phyloP scores from a whole-genome alignment of 2,329 filamentous ascomycete genomes.

The Talaromyces islandicus region DNA sequence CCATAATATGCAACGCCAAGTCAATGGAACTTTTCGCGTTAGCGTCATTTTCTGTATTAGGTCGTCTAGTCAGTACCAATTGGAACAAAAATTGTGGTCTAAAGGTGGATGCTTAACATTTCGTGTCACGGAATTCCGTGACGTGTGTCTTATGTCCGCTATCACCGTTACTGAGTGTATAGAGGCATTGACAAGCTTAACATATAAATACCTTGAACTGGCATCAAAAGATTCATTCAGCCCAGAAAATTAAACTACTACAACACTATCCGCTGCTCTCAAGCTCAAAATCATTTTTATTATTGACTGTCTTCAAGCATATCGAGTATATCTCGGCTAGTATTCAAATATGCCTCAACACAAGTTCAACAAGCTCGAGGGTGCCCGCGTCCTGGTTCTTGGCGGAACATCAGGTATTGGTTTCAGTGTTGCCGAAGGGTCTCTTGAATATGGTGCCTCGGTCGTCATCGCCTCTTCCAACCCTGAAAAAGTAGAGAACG shows the following conservation, averaged over 20 bases:
- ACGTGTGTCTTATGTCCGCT: background rate
- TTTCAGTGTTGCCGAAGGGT: constrained; percentile 46
- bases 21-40: background rate
- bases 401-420: constrained; percentile 51
- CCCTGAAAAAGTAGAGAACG: constrained; percentile 30
- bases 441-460: constrained; percentile 43
- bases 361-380: constrained; percentile 37
- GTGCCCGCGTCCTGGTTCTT: constrained; percentile 44
- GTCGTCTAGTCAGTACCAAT: background rate
- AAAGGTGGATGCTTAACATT: background rate
- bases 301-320: background rate
- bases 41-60: background rate
- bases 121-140: background rate
- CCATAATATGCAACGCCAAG: background rate
- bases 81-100: background rate
- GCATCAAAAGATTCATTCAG: background rate
- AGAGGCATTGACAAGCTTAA: background rate
- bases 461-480: constrained; percentile 46
- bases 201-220: background rate
- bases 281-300: background rate
- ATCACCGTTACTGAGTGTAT: background rate
- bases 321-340: background rate
- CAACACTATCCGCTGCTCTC: background rate
- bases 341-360: background rate
- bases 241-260: too few relatives aligned